Conservation (phyloP, 23 red algal genomes). For the Cyanidiococcus yangmingshanensis region DNA sequence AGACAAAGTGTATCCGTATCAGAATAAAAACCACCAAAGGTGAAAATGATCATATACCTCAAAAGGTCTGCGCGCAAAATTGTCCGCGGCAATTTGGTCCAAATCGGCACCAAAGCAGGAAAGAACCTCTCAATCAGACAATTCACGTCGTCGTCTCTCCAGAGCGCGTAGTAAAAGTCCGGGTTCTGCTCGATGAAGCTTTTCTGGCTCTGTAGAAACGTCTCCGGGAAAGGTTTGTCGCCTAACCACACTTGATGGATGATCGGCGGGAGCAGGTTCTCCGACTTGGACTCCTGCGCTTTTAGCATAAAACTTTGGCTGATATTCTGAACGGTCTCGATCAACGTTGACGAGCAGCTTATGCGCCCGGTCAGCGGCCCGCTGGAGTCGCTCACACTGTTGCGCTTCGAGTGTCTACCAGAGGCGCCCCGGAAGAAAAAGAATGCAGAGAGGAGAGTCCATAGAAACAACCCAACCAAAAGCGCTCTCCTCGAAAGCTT, state of each 20-base stretch:
- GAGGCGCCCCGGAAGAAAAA: no score
- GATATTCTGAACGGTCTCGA: background rate
- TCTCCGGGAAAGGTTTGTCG: background rate
- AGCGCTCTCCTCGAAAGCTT: no score
- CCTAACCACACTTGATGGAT: background rate
- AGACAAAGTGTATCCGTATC: background rate
- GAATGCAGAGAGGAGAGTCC: no score
- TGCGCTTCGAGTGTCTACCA: no score
- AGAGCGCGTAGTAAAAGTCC: background rate
- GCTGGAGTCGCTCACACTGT: no score
- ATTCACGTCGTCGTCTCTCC: background rate
- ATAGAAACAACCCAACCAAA: no score
- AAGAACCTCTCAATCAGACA: background rate
- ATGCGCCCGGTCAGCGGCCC: no score
- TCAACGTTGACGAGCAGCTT: background rate
- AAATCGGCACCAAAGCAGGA: background rate
- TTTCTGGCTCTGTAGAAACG: background rate
- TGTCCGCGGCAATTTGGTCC: background rate
- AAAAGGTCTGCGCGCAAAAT: background rate
- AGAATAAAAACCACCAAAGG: background rate
- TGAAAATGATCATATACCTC: background rate
- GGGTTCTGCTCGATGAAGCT: background rate
- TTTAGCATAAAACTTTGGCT: background rate
- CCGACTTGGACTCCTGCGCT: background rate
- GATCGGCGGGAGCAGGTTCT: background rate